Percentiles rank a stretch among this genome's conserved stretches.
Conservation (phyloP, 331 rosid species). For the Ulmus americana region DNA sequence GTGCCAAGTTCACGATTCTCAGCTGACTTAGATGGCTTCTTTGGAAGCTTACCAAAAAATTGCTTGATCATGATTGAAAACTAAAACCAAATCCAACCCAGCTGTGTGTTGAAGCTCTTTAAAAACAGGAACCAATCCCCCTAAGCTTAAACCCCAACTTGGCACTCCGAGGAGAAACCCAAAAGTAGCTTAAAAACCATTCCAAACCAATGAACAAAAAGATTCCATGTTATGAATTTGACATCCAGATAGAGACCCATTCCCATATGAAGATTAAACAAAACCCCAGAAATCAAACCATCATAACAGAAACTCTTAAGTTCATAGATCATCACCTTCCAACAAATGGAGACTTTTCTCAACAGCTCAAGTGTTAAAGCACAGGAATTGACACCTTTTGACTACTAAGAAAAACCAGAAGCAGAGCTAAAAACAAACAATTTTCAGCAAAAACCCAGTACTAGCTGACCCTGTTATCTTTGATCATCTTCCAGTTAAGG, state of each 20-base stretch:
- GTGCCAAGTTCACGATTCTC: constrained; percentile 38
- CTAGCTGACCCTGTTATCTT: constrained; percentile 13
- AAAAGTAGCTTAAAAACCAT: constrained; percentile 21
- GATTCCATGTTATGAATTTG: constrained; percentile 6
- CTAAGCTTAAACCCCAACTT: constrained; percentile 9
- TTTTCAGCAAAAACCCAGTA: constrained; percentile 11
- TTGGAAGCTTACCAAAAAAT: constrained; percentile 53
- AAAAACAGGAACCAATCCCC: constrained; percentile 20
- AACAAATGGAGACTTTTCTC: constrained; percentile 10
- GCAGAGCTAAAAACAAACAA: not conserved
- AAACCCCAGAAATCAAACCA: constrained; percentile 23
- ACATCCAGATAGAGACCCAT: constrained; percentile 24
- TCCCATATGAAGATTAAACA: constrained; percentile 27
- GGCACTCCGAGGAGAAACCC: constrained; percentile 20
- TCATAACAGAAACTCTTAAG: constrained; percentile 16
- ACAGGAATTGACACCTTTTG: constrained; percentile 14
- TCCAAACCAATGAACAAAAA: constrained; percentile 24
- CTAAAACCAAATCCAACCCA: constrained; percentile 21
- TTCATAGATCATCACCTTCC: constrained; percentile 13
- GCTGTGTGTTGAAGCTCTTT: constrained; percentile 17
- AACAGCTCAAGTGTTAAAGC: not conserved
- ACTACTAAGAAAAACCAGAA: constrained; percentile 18
- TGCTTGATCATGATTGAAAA: constrained; percentile 48
- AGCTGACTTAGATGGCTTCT: constrained; percentile 52
- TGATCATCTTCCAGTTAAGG: constrained; percentile 12